Evolutionary conservation across 257 asterid species (phyloP), one percentile per base, ranked within the genome.

Genomic region (Plectranthus barbatus): DNA sequence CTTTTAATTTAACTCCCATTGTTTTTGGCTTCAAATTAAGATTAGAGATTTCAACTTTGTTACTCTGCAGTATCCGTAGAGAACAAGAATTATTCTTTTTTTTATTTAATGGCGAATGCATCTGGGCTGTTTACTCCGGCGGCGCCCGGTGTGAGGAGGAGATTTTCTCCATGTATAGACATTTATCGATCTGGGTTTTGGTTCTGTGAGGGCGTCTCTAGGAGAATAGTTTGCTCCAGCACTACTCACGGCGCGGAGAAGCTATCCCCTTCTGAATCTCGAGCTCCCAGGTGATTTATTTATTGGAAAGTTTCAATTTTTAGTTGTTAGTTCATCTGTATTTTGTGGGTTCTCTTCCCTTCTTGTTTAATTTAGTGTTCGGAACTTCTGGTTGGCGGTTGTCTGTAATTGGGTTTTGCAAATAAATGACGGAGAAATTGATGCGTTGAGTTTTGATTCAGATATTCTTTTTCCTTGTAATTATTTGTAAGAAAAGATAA

Each of bases 171-270:
- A 34, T 75, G 77, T 20, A 68, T 71, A 47, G 76, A 77, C 58
- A 64, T 79, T 55, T 70, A 72, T 84, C 84, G 87, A 81, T 81
- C 79, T 74, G 88, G 86, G 79, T 46, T 11, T 72, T 77, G 69
- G 69, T 72, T 72, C 31, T 72, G 82, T 51, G 78, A 75, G 64
- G 69, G 71, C 54, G 77, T 20, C 24, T 68, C 74, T 51, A 76
- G 60, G 64, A 77, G 83, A 69, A 63, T 80, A 55, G 39, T 74
- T 55, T 91, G 94, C 70, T 76, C 91, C 74, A 78, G 82, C 84
- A 54, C 85, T 36, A 60, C 75, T 69, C 84, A 85, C 62, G 89
- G 90, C 19, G 91, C 84, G 6, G 84, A 86, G 68, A 84, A 74
- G 77, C 79, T 79, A 67, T 80, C 89, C 64, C 70, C 83, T 39